These are phyloP conservation scores for Discostella stelligera DNA, from an alignment of 352 stramenopile genomes.

Conservation along the genomic window DNA sequence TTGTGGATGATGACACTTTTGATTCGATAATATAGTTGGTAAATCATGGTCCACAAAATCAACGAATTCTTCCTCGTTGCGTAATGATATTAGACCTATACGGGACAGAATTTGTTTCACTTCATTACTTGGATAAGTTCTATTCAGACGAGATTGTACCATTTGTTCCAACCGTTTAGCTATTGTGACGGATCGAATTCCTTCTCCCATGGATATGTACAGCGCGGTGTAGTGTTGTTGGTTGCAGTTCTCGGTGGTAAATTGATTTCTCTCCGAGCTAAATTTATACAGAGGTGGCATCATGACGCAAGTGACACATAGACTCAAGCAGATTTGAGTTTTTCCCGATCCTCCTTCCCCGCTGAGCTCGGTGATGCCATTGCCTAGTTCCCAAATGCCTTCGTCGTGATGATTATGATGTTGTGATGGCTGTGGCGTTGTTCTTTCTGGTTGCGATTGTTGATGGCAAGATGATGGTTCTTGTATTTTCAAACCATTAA, in stretches of 20 bases:
- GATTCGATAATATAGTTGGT: constrained; percentile 17
- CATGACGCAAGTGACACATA: constrained; percentile 36
- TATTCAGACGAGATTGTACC: constrained; percentile 11
- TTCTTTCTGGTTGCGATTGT: not conserved
- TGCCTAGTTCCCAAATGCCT: constrained; percentile 27
- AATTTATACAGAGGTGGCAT: constrained; percentile 2
- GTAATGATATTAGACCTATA: constrained; percentile 27
- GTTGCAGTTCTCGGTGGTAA: not conserved
- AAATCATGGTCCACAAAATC: constrained; percentile 27
- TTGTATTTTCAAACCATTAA: not conserved
- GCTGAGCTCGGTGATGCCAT: constrained; percentile 44
- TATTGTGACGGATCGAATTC: constrained; percentile 23
- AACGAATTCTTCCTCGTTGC: constrained; percentile 47
- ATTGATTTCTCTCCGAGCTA: not conserved
- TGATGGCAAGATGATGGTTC: no score
- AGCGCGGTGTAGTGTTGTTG: constrained; percentile 28
- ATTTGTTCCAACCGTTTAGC: constrained; percentile 43
- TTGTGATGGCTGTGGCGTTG: not conserved
- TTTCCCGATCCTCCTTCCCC: constrained; percentile 50
- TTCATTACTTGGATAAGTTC: not conserved
- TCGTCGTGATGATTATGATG: constrained; percentile 3
- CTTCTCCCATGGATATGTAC: constrained; percentile 46
- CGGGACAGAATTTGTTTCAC: constrained; percentile 26
- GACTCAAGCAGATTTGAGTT: constrained; percentile 47
- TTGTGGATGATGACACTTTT: not conserved